phyloP scores from a whole-genome alignment of 2,329 filamentous ascomycete genomes.

The Nothopassalora personata region DNA sequence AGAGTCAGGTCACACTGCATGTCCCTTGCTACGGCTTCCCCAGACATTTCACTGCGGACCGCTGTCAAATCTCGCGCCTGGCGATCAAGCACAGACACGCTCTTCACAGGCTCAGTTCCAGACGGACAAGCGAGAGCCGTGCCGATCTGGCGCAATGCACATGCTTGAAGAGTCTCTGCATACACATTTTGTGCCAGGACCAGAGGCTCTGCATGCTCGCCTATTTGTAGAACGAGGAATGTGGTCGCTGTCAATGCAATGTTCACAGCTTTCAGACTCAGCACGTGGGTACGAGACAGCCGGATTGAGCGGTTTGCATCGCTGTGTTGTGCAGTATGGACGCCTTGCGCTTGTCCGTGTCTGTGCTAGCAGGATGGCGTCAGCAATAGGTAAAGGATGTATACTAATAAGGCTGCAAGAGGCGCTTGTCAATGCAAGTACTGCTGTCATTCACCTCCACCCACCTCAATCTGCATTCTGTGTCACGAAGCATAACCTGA shows the following conservation, averaged over 20 bases:
- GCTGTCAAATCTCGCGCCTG: not conserved
- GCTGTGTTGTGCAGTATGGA: constrained; percentile 11
- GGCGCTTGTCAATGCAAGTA: not conserved
- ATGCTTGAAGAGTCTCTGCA: not conserved
- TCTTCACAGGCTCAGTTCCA: not conserved
- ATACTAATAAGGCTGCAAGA: not conserved
- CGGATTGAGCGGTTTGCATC: constrained; percentile 8
- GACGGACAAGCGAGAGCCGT: not conserved
- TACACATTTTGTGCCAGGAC: not conserved
- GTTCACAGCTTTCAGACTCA: not conserved
- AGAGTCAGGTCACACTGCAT: not conserved
- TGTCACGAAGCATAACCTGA: not conserved
- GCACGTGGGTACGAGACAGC: constrained; percentile 5
- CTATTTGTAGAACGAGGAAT: constrained; percentile 3
- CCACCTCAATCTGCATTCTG: not conserved
- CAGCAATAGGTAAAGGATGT: not conserved
- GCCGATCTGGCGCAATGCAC: not conserved
- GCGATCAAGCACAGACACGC: not conserved
- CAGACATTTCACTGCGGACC: not conserved
- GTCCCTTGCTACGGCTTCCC: not conserved
- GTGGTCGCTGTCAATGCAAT: not conserved
- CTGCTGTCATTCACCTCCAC: not conserved
- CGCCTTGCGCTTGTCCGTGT: constrained; percentile 7
- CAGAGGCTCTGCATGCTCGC: not conserved
- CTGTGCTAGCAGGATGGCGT: not conserved